These are phyloP conservation scores for Hymenoscyphus albidus DNA, from an alignment of 2,329 filamentous ascomycete species.

Conservation along the genomic window DNA sequence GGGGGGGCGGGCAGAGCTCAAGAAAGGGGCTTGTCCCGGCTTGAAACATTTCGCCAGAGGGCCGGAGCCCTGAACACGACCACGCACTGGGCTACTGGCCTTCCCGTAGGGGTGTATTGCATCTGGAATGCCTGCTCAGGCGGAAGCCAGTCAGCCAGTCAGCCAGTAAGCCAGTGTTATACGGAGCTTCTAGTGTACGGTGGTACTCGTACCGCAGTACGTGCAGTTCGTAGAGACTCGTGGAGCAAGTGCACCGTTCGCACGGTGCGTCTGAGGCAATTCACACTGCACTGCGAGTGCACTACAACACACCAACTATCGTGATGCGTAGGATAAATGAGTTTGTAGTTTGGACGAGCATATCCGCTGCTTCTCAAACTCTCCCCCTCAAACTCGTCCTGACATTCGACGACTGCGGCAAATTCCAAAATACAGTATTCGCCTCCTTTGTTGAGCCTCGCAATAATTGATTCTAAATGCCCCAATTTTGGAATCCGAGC, in stretches of 20 bases:
- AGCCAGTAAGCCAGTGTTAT: not conserved
- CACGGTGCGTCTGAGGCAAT: not conserved
- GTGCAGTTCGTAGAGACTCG: not conserved
- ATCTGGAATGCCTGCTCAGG: conserved; percentile 2
- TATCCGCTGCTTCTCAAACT: not conserved
- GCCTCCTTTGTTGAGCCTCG: not conserved
- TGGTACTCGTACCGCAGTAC: too few relatives aligned
- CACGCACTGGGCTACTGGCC: not conserved
- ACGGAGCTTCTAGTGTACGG: too few relatives aligned
- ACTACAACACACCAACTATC: not conserved
- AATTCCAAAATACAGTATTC: too few relatives aligned
- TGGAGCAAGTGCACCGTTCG: not conserved
- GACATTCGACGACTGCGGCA: too few relatives aligned
- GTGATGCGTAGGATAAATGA: not conserved
- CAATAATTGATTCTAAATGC: not conserved
- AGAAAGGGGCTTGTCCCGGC: not conserved
- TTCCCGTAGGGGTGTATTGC: not conserved
- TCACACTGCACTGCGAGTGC: not conserved
- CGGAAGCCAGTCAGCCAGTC: not conserved
- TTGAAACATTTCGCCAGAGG: conserved; percentile 1
- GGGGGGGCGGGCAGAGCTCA: not conserved
- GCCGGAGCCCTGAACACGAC: not conserved
- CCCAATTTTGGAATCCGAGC: not conserved
- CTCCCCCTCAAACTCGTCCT: too few relatives aligned
- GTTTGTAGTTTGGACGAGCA: not conserved